Conservation (phyloP, 345 rosid genomes). For the Populus davidiana region DNA sequence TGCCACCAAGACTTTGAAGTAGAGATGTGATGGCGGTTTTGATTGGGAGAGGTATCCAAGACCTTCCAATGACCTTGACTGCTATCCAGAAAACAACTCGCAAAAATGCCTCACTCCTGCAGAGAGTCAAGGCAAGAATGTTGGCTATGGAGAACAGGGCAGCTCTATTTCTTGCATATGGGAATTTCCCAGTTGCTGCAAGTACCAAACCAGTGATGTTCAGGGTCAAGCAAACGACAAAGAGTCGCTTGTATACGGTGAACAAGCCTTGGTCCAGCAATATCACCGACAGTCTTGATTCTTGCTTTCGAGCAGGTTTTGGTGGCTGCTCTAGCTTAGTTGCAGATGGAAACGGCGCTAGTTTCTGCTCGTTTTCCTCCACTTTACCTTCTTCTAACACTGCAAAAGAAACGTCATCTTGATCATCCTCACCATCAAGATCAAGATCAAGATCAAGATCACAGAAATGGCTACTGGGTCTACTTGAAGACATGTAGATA, state of each 20-base stretch:
- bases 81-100: slow-evolving; percentile 58
- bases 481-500: slow-evolving; percentile 42
- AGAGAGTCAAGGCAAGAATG: slow-evolving; percentile 62
- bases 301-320: slow-evolving; percentile 40
- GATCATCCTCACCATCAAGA: slow-evolving; percentile 22
- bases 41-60: slow-evolving; percentile 50
- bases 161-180: slow-evolving; percentile 64
- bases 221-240: slow-evolving; percentile 38
- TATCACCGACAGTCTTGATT: slow-evolving; percentile 60
- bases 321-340: slow-evolving; percentile 36
- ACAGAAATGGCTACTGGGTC: slow-evolving; percentile 69
- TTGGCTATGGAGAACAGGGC: slow-evolving; percentile 65
- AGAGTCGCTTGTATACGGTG: slow-evolving; percentile 77
- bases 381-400: slow-evolving; percentile 42
- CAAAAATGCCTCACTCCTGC: slow-evolving; percentile 73
- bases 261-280: slow-evolving; percentile 78
- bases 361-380: slow-evolving; percentile 16
- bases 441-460: slow-evolving; percentile 54
- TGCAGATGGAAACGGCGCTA: slow-evolving; percentile 17
- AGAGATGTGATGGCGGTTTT: slow-evolving; percentile 67
- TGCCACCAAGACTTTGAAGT: slow-evolving; percentile 73
- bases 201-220: slow-evolving; percentile 54
- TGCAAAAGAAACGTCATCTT: slow-evolving; percentile 8
- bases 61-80: slow-evolving; percentile 48
- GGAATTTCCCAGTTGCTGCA: slow-evolving; percentile 56